Base-by-base conservation (phyloP, 805 yeast genomes). In the Pichia occidentalis region DNA sequence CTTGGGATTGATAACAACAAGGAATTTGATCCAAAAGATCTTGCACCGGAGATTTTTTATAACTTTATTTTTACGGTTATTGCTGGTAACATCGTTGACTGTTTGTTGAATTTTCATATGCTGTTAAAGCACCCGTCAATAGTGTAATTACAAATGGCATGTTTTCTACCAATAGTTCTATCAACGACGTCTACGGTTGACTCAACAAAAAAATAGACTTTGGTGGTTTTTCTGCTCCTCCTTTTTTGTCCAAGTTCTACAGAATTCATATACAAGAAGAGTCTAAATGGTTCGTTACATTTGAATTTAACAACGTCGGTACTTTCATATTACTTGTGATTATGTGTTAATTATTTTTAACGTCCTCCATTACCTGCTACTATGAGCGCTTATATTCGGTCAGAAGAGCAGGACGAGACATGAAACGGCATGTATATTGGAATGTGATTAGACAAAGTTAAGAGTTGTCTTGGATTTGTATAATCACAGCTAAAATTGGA, bases 141-240 rank as follows among this genome's bases (percentile, higher is more conserved):
- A 56, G 63, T 1, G 55, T 63, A 13, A 83, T 86, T 27, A 80
- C 77, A 49, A 68, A 72, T 23, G 85, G 90, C 85, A 70, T 85
- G 46, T 62, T 87, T 4, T 77, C 83, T 0, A 57, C 61, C 24
- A 78, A 71, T 2, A 53, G 64, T 13, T 59, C 75, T 7, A 71
- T 84, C 28, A 63, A 65, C 16, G 62, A 65, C 12, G 70, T 86
- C 32, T 86, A 87, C 57, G 66, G 69, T 17, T 65, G 76, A 41
- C 95, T 85, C 34, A 82, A 87, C 88, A 80, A 84, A 56, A 95
- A 86, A 57, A 67, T 86, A 39, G 95, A 95, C 0, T 65, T 82
- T n/a, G 73, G 54, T 7, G 85, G 85, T 4, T 85, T 86, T 57
- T 74, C 85, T 10, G n/a, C n/a, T 95, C 96, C 0, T 57, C 85